Evolutionary conservation across 2,329 filamentous ascomycete species (phyloP).

Genomic region (Ploettnerulaceae sp.): DNA sequence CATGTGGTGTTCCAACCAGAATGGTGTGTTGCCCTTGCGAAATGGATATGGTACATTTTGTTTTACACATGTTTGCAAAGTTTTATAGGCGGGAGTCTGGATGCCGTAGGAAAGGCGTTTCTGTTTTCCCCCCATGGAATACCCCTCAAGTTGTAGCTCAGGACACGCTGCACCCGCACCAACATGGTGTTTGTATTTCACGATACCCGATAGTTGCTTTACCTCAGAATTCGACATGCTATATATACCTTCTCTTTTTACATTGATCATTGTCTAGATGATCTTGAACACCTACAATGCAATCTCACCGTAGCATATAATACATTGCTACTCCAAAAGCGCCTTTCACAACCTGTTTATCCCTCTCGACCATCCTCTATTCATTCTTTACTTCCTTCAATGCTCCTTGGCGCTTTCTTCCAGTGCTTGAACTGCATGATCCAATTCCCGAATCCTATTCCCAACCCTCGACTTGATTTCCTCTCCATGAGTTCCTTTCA

Average conservation of each 20-base stretch:
- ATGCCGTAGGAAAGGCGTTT: not conserved
- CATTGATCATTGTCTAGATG: not conserved
- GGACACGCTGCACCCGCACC: slow-evolving; percentile 5
- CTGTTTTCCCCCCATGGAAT: slow-evolving; percentile 9
- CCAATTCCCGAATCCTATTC: slow-evolving; percentile 42
- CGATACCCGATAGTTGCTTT: slow-evolving; percentile 10
- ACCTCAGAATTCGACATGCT: slow-evolving; percentile 1
- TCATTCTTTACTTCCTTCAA: slow-evolving; percentile 15
- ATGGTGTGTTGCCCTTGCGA: not conserved
- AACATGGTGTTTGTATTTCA: slow-evolving; percentile 4
- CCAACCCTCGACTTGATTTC: slow-evolving; percentile 42
- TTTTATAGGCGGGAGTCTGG: not conserved
- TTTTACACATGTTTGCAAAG: not conserved
- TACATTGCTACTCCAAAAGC: not conserved
- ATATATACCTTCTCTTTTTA: not conserved
- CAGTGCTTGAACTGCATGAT: slow-evolving; percentile 39
- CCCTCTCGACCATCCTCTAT: not conserved
- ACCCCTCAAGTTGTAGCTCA: slow-evolving; percentile 9
- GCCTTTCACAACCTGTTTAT: not conserved
- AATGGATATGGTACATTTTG: not conserved
- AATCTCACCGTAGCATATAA: not conserved
- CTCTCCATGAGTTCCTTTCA: slow-evolving; percentile 36
- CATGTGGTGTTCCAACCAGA: not conserved
- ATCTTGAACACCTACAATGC: not conserved
- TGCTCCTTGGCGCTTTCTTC: slow-evolving; percentile 39